phyloP scores from a whole-genome alignment of 306 rosid species.

The Oxytropis ochrocephala region DNA sequence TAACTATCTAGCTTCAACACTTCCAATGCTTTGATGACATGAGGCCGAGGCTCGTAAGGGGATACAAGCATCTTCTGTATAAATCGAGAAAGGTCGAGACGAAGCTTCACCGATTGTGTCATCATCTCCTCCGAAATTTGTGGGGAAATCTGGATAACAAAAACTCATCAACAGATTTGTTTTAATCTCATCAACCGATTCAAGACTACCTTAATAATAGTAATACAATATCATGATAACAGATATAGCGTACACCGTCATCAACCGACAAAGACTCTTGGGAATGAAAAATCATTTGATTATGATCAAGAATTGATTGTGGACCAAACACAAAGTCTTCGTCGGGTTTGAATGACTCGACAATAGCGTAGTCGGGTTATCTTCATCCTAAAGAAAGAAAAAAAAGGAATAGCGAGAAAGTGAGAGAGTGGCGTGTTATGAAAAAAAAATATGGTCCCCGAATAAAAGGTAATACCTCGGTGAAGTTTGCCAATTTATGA shows the following conservation, averaged over 20 bases:
- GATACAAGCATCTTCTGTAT: conserved; percentile 58
- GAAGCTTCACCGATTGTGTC: conserved; percentile 81
- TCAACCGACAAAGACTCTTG: too few relatives aligned
- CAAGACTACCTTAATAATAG: too few relatives aligned
- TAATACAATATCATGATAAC: too few relatives aligned
- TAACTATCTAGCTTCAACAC: too few relatives aligned
- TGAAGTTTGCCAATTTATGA: too few relatives aligned
- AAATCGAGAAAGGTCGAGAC: conserved; percentile 66
- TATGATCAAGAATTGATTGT: too few relatives aligned
- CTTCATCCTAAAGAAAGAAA: conserved; percentile 61
- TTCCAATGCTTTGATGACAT: conserved; percentile 79
- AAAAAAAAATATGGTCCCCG: not conserved
- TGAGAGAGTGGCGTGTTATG: not conserved
- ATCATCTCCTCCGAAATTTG: conserved; percentile 57
- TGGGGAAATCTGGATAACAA: conserved; percentile 43
- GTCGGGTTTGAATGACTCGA: conserved; percentile 73
- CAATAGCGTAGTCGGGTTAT: conserved; percentile 47
- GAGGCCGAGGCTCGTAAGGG: conserved; percentile 49
- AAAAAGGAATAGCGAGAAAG: conserved; percentile 24
- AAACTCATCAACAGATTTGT: not conserved
- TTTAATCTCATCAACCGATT: conserved; percentile 26
- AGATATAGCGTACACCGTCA: too few relatives aligned
- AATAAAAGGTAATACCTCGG: conserved; percentile 47
- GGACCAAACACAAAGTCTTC: conserved; percentile 83
- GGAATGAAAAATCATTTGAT: too few relatives aligned